Percentiles rank a stretch among this genome's conserved stretches.
Conservation (phyloP, 2,329 filamentous ascomycete genomes). For the Fusarium metavorans region DNA sequence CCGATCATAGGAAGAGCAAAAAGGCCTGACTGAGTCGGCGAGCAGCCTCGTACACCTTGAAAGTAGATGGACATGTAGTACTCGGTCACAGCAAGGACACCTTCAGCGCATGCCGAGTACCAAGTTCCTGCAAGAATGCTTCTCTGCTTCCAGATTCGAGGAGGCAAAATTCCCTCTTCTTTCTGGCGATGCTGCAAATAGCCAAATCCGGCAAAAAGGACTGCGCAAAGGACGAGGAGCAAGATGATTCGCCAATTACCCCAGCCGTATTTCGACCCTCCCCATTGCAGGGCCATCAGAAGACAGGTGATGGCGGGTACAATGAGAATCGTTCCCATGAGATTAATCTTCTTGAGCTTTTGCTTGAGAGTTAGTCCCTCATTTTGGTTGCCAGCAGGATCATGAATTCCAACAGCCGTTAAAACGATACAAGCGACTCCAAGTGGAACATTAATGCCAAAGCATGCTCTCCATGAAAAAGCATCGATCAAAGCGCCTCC, state of each 20-base stretch:
- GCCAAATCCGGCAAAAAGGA: constrained; percentile 24
- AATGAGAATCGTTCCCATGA: constrained; percentile 23
- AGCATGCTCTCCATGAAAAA: constrained; percentile 41
- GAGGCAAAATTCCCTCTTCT: constrained; percentile 30
- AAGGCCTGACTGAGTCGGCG: constrained; percentile 31
- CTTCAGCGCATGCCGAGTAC: constrained; percentile 39
- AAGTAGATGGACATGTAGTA: constrained; percentile 46
- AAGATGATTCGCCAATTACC: constrained; percentile 37
- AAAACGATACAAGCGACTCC: constrained; percentile 28
- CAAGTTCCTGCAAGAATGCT: constrained; percentile 41
- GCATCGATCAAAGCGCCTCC: constrained; percentile 34
- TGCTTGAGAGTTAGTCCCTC: constrained; percentile 19
- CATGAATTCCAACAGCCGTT: constrained; percentile 34
- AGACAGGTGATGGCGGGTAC: constrained; percentile 35
- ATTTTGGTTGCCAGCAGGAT: not conserved
- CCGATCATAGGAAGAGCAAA: constrained; percentile 41
- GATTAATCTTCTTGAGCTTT: constrained; percentile 31
- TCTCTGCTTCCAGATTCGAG: constrained; percentile 36
- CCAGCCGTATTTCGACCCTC: constrained; percentile 39
- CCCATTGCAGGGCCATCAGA: constrained; percentile 43
- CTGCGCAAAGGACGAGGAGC: constrained; percentile 15
- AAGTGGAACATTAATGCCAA: constrained; percentile 39
- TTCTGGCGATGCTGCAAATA: constrained; percentile 37
- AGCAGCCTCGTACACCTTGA: constrained; percentile 39
- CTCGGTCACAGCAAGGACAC: constrained; percentile 37